Evolutionary conservation across 768 basidiomycete species (phyloP).

Genomic region (Termitomyces sp.): DNA sequence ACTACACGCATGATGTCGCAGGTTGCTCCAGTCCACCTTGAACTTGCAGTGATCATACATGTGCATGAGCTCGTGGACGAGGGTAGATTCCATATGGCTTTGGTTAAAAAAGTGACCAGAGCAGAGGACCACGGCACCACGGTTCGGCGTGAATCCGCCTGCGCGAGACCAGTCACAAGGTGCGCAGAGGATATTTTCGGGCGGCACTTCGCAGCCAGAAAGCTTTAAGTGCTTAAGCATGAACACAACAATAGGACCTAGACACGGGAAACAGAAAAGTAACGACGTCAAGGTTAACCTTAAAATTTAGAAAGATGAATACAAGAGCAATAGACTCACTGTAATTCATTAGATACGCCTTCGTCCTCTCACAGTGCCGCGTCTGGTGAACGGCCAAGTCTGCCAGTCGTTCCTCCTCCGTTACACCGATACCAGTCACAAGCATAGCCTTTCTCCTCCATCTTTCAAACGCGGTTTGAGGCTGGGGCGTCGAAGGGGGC

Average conservation of each 20-base stretch:
- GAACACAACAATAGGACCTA: conserved; percentile 85
- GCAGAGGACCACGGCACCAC: conserved; percentile 81
- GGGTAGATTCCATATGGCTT: conserved; percentile 88
- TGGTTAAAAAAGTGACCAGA: conserved; percentile 79
- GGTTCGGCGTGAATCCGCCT: conserved; percentile 80
- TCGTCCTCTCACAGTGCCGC: conserved; percentile 63
- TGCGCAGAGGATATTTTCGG: conserved; percentile 74
- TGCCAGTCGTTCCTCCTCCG: conserved; percentile 41
- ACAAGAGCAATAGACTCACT: conserved; percentile 51
- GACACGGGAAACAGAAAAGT: background rate
- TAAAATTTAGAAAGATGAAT: background rate
- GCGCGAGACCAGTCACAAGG: conserved; percentile 73
- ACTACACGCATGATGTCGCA: conserved; percentile 94
- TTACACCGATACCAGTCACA: conserved; percentile 45
- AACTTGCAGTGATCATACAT: conserved; percentile 96
- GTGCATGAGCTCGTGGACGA: conserved; percentile 92
- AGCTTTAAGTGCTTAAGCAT: conserved; percentile 88
- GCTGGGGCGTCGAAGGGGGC: conserved; percentile 16
- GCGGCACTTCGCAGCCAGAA: conserved; percentile 66
- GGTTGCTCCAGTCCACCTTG: conserved; percentile 86
- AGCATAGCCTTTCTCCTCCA: conserved; percentile 46
- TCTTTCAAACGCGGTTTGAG: conserved; percentile 39
- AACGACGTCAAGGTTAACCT: background rate
- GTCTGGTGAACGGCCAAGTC: conserved; percentile 34
- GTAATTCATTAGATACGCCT: conserved; percentile 60